Conservation (phyloP, 306 rosid genomes). For the Potentilla sterilis region DNA sequence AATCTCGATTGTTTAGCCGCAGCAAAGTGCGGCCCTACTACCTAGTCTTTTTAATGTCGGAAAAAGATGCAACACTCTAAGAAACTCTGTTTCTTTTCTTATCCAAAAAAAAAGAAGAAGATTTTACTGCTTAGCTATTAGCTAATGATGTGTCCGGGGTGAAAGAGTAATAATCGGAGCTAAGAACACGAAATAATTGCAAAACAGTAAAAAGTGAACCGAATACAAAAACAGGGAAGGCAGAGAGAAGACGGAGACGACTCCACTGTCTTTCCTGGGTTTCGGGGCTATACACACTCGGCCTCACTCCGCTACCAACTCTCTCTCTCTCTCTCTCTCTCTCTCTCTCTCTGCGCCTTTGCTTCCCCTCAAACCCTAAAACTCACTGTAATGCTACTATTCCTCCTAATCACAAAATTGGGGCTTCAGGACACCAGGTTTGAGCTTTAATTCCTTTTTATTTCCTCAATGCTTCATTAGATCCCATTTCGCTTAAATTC, state of each 20-base stretch:
- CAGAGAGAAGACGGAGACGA: background rate
- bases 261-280: constrained; percentile 13
- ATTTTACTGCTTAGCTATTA: too few species aligned
- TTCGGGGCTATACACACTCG: background rate
- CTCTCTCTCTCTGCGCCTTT: too few species aligned
- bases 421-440: constrained; percentile 6
- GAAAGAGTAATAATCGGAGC: too few species aligned
- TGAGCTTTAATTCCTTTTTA: background rate
- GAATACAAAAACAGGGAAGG: background rate
- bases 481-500: background rate
- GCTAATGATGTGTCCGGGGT: too few species aligned
- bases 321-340: too few species aligned
- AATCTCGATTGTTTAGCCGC: too few species aligned
- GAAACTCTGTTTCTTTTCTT: too few species aligned
- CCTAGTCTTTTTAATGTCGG: too few species aligned
- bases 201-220: background rate
- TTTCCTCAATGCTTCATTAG: background rate
- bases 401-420: background rate
- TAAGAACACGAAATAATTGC: background rate
- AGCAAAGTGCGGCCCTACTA: too few species aligned
- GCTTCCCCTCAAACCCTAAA: background rate
- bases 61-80: too few species aligned
- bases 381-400: background rate
- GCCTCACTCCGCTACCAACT: background rate
- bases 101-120: too few species aligned